Evolutionary conservation across 495 filamentous ascomycete genomes (phyloP).

Genomic region (Penicillium egyptiacum): DNA sequence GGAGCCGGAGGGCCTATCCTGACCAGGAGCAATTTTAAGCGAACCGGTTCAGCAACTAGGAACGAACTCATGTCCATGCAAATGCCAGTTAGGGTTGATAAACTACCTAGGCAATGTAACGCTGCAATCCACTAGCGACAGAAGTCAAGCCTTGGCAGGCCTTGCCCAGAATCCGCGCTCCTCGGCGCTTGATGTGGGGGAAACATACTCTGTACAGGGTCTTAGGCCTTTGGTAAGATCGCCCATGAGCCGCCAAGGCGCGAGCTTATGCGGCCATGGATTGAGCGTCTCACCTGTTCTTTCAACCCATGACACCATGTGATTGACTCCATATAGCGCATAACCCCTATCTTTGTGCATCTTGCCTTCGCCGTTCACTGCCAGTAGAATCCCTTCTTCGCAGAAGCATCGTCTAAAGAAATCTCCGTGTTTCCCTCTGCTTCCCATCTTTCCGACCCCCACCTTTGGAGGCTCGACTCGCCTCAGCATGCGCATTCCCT

Average conservation of each 20-base stretch:
- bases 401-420: background rate
- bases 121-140: too few relatives aligned
- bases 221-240: background rate
- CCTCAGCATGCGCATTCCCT: slow-evolving; percentile 2
- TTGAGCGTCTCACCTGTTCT: slow-evolving; percentile 1
- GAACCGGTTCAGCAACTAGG: too few relatives aligned
- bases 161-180: too few relatives aligned
- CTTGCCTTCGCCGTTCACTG: background rate
- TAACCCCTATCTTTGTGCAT: background rate
- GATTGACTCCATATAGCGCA: slow-evolving; percentile 1
- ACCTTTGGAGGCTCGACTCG: background rate
- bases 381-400: background rate
- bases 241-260: slow-evolving; percentile 3
- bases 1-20: too few relatives aligned
- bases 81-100: too few relatives aligned
- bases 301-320: background rate
- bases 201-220: slow-evolving; percentile 6
- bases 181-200: too few relatives aligned
- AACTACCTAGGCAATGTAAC: too few relatives aligned
- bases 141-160: too few relatives aligned
- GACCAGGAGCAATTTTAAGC: too few relatives aligned
- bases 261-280: slow-evolving; percentile 3
- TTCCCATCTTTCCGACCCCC: background rate
- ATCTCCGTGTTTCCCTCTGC: background rate
- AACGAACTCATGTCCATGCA: too few relatives aligned